A percentile compares a stretch with the other conserved stretches of the same genome.
These are phyloP conservation scores for Globisporangium takayamanum DNA, from an alignment of 352 stramenopile genomes.

Conservation along the genomic window DNA sequence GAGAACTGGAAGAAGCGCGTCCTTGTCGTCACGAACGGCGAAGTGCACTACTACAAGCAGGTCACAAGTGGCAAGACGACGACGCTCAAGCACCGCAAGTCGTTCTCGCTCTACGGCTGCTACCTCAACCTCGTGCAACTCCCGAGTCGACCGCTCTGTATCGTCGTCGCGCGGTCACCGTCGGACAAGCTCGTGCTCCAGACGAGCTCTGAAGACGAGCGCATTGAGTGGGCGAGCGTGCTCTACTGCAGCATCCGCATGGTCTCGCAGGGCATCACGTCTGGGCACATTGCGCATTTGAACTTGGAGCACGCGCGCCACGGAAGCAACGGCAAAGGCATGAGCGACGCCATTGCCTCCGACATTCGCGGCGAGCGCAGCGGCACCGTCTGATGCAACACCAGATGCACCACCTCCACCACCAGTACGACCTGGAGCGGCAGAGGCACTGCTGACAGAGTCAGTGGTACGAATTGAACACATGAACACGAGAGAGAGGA, in stretches of 20 bases:
- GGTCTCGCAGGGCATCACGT: slow-evolving; percentile 80
- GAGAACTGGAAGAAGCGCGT: slow-evolving; percentile 85
- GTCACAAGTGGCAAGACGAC: slow-evolving; percentile 27
- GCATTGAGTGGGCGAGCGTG: slow-evolving; percentile 82
- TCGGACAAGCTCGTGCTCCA: slow-evolving; percentile 83
- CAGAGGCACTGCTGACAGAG: too few species aligned
- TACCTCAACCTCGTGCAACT: slow-evolving; percentile 82
- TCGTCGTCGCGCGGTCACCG: slow-evolving; percentile 77
- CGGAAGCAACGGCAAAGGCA: neutral
- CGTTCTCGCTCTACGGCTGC: slow-evolving; percentile 77
- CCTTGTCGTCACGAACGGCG: slow-evolving; percentile 69
- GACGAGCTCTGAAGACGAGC: slow-evolving; percentile 55
- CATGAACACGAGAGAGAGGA: too few species aligned
- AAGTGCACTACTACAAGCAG: slow-evolving; percentile 83
- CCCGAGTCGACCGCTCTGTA: slow-evolving; percentile 62
- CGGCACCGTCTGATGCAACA: neutral
- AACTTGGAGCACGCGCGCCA: slow-evolving; percentile 40
- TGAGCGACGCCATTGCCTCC: neutral
- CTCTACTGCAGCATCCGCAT: slow-evolving; percentile 87
- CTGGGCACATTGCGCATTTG: slow-evolving; percentile 69
- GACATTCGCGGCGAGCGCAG: slow-evolving; percentile 4
- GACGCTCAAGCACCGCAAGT: slow-evolving; percentile 77
- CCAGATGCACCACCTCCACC: neutral
- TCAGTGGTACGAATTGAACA: too few species aligned
- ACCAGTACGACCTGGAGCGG: neutral